Percentiles rank a stretch among this genome's conserved stretches.
Evolutionary conservation across 1,284 basidiomycete species (phyloP).

Genomic region (Amylostereum areolatum): DNA sequence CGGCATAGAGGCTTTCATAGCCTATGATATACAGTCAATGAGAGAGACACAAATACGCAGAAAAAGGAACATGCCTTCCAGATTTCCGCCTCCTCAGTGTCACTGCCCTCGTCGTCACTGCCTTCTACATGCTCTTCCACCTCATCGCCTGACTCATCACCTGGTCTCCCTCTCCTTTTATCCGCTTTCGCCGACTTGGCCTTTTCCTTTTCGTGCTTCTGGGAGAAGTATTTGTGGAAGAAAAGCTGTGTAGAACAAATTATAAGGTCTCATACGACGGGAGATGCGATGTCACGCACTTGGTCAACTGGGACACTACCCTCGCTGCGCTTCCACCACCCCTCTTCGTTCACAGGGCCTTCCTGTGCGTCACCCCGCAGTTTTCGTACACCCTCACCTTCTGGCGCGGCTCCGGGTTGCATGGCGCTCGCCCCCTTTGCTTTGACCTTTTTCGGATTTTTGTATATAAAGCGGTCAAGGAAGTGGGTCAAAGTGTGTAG

Average conservation of each 20-base stretch:
- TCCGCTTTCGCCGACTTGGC: constrained; percentile 42
- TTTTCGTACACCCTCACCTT: constrained; percentile 65
- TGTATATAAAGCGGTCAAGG: constrained; percentile 74
- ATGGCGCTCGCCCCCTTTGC: constrained; percentile 83
- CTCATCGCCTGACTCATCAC: constrained; percentile 24
- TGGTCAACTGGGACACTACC: constrained; percentile 87
- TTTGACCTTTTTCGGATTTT: constrained; percentile 87
- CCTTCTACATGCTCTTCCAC: constrained; percentile 30
- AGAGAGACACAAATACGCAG: neutral
- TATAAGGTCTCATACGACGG: neutral
- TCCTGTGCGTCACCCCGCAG: constrained; percentile 59
- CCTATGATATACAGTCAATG: constrained; percentile 36
- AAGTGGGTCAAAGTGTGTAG: constrained; percentile 83
- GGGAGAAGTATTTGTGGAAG: constrained; percentile 61
- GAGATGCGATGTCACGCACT: constrained; percentile 33
- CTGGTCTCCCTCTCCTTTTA: constrained; percentile 34
- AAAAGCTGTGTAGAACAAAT: constrained; percentile 42
- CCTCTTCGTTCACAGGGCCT: constrained; percentile 68
- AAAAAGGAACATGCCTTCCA: constrained; percentile 62
- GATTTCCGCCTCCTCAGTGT: constrained; percentile 61
- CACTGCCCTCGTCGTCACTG: constrained; percentile 39
- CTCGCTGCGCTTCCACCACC: constrained; percentile 70
- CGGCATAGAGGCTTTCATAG: constrained; percentile 81
- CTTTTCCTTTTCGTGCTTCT: constrained; percentile 50
- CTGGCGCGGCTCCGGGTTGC: constrained; percentile 79